Conservation (phyloP, 164 flowering plant species). For the Vitis riparia region DNA sequence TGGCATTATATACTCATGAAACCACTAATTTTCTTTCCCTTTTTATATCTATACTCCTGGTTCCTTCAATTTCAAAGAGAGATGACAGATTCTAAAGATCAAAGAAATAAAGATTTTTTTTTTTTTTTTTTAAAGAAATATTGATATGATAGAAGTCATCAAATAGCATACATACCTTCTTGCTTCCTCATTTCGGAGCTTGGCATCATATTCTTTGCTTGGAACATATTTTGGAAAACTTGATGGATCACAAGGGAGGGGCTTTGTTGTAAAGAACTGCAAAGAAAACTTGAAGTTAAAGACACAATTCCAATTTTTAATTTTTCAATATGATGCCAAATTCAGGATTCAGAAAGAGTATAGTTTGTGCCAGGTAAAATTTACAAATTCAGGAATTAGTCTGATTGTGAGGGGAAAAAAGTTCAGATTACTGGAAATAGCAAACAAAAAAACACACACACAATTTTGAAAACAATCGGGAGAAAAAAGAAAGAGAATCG, state of each 20-base stretch:
- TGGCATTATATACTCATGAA: too few species aligned
- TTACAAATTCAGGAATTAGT: neutral
- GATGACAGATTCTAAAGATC: neutral
- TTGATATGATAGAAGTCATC: neutral
- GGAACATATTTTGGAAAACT: slow-evolving; percentile 62
- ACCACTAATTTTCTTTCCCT: too few species aligned
- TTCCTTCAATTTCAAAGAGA: neutral
- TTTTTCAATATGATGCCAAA: neutral
- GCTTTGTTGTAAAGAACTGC: slow-evolving; percentile 54
- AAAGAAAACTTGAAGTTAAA: slow-evolving; percentile 2
- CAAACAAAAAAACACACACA: neutral
- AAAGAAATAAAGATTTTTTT: neutral
- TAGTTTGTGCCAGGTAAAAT: neutral
- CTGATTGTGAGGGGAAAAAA: neutral
- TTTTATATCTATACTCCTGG: too few species aligned
- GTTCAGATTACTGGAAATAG: neutral
- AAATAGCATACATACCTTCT: slow-evolving; percentile 42
- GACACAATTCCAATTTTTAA: neutral
- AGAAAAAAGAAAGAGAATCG: too few species aligned
- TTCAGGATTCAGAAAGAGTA: neutral
- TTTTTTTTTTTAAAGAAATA: too few species aligned
- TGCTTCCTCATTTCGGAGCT: slow-evolving; percentile 50
- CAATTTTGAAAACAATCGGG: too few species aligned
- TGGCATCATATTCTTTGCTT: slow-evolving; percentile 62
- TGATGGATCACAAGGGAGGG: slow-evolving; percentile 62